A percentile compares a stretch with the other conserved stretches of the same genome.
Conservation (phyloP, 169 alveolate species). For the Theileria equi region DNA sequence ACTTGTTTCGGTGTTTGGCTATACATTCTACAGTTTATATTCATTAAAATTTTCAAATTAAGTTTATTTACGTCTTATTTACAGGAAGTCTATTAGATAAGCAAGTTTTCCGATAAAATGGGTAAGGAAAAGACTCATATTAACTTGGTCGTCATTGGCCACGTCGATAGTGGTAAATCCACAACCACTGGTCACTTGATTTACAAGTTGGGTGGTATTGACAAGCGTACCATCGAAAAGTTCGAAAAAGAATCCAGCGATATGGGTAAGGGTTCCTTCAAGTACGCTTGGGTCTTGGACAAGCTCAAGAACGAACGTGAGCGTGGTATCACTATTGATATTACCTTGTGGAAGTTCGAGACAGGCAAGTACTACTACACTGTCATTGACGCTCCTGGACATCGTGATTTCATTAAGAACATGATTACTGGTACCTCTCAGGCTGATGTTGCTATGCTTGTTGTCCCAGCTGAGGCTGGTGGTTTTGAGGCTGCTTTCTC, state of each 20-base stretch:
- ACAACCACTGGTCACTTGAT: constrained; percentile 95
- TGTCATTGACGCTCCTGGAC: constrained; percentile 99
- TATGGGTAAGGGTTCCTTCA: constrained; percentile 94
- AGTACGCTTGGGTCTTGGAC: constrained; percentile 98
- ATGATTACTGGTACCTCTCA: constrained; percentile 99
- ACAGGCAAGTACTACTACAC: constrained; percentile 95
- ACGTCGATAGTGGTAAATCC: constrained; percentile 97
- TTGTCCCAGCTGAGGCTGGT: constrained; percentile 97
- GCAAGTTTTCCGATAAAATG: too few species aligned
- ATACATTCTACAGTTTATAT: too few species aligned
- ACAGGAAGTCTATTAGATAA: too few species aligned
- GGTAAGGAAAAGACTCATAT: constrained; percentile 88
- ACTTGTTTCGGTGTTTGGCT: too few species aligned
- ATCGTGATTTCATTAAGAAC: constrained; percentile 97
- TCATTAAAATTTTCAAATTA: too few species aligned
- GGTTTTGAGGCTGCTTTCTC: constrained; percentile 96
- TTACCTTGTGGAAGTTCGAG: constrained; percentile 96
- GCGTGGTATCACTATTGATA: constrained; percentile 98
- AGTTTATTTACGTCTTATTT: too few species aligned
- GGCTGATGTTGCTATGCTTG: constrained; percentile 97
- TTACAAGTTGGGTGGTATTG: constrained; percentile 94
- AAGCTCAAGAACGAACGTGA: constrained; percentile 97
- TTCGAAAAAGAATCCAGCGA: constrained; percentile 92
- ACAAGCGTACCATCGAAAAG: constrained; percentile 92
- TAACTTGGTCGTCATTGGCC: constrained; percentile 94